Percentiles rank a stretch among this genome's conserved stretches.
Evolutionary conservation across 257 asterid species (phyloP).

Genomic region (Solanum stenotomum): DNA sequence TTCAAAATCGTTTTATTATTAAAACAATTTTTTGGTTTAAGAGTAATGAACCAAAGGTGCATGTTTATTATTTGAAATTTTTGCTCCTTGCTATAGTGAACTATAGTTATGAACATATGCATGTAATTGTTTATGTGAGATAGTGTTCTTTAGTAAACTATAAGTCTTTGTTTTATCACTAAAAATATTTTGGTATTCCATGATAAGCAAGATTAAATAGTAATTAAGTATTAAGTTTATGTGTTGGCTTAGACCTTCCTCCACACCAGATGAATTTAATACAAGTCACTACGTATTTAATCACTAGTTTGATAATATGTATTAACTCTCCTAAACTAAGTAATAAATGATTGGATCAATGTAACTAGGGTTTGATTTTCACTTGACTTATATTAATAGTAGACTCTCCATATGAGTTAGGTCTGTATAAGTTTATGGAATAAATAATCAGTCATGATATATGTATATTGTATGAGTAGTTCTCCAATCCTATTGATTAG

Average conservation of each 20-base stretch:
- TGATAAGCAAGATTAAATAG: not conserved
- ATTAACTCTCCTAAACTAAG: not conserved
- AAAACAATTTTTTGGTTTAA: no score
- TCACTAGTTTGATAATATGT: not conserved
- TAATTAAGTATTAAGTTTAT: no score
- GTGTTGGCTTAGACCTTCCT: not conserved
- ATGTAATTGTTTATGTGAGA: not conserved
- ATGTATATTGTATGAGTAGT: no score
- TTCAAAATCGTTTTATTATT: not conserved
- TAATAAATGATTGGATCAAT: not conserved
- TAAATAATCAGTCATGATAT: no score
- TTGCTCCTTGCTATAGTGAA: not conserved
- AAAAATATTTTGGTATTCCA: not conserved
- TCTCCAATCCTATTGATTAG: no score
- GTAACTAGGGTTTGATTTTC: not conserved
- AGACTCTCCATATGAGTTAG: not conserved
- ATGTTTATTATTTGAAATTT: no score
- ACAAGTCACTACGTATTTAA: not conserved
- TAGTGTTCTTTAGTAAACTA: not conserved
- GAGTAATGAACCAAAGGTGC: not conserved
- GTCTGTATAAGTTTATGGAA: no score
- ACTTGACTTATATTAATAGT: not conserved
- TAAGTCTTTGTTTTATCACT: not conserved
- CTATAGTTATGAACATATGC: not conserved
- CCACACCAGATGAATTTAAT: not conserved